Conservation (phyloP, 495 filamentous ascomycete species). For the Hypoxylon cercidicola region DNA sequence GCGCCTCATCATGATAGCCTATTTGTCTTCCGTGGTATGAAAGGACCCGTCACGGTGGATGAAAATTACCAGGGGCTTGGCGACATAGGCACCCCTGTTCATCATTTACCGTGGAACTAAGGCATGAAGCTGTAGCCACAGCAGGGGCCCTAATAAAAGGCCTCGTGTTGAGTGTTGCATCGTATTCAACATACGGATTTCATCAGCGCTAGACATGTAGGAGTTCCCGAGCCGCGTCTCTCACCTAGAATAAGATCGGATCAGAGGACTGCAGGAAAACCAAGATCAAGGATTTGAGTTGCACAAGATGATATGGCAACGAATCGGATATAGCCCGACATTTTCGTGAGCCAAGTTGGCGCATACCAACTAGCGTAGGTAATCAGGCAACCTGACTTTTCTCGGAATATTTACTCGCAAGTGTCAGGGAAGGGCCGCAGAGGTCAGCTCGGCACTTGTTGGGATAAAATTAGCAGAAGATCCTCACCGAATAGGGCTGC, state of each 20-base stretch:
- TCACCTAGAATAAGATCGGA: neutral
- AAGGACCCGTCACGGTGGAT: neutral
- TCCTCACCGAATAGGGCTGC: too few relatives aligned
- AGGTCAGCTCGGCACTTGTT: too few relatives aligned
- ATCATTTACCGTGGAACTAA: constrained; percentile 43
- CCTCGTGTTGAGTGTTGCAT: neutral
- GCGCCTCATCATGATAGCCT: constrained; percentile 14
- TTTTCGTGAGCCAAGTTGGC: too few relatives aligned
- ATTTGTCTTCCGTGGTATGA: constrained; percentile 9
- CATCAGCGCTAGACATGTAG: constrained; percentile 1
- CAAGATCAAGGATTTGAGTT: too few relatives aligned
- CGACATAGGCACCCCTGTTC: neutral
- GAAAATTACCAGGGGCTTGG: neutral
- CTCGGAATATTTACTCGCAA: too few relatives aligned
- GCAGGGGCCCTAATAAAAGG: neutral
- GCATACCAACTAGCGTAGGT: too few relatives aligned
- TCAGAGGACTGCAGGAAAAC: too few relatives aligned
- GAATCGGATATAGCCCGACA: too few relatives aligned
- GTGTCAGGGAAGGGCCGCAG: too few relatives aligned
- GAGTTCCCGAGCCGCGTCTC: neutral
- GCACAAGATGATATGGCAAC: too few relatives aligned
- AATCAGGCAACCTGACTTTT: too few relatives aligned
- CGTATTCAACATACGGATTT: neutral
- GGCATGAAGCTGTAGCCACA: constrained; percentile 38
- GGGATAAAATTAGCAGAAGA: too few relatives aligned